phyloP scores from a whole-genome alignment of 2,329 filamentous ascomycete species.

The Colletotrichum sp. region DNA sequence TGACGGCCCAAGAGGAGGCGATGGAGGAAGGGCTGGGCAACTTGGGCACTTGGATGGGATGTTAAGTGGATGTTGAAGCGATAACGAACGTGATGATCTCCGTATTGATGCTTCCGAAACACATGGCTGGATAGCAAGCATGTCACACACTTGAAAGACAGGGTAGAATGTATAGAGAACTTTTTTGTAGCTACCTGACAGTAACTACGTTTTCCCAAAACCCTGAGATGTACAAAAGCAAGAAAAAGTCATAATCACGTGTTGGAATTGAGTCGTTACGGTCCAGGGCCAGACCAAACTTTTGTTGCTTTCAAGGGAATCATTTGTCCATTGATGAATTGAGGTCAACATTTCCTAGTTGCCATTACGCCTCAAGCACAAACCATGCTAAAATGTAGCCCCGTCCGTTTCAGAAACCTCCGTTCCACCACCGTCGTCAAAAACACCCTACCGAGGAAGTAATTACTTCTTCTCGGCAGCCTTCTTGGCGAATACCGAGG shows the following conservation, averaged over 20 bases:
- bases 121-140: neutral
- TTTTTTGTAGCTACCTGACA: conserved; percentile 17
- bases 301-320: conserved; percentile 21
- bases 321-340: conserved; percentile 26
- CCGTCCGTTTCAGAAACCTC: conserved; percentile 19
- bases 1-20: conserved; percentile 17
- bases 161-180: neutral
- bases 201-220: conserved; percentile 2
- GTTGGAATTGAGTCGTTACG: conserved; percentile 11
- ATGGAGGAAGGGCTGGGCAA: conserved; percentile 29
- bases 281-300: conserved; percentile 5
- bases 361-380: conserved; percentile 25
- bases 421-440: conserved; percentile 15
- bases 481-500: conserved; percentile 85
- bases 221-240: neutral
- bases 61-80: neutral
- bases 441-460: neutral
- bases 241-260: conserved; percentile 17
- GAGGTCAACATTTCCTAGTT: conserved; percentile 27
- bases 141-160: neutral
- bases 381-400: conserved; percentile 25
- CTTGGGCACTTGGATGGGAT: conserved; percentile 28
- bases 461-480: conserved; percentile 50
- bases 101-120: neutral
- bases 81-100: neutral